Evolutionary conservation across 768 basidiomycete genomes (phyloP).

Genomic region (Suillus lakei): DNA sequence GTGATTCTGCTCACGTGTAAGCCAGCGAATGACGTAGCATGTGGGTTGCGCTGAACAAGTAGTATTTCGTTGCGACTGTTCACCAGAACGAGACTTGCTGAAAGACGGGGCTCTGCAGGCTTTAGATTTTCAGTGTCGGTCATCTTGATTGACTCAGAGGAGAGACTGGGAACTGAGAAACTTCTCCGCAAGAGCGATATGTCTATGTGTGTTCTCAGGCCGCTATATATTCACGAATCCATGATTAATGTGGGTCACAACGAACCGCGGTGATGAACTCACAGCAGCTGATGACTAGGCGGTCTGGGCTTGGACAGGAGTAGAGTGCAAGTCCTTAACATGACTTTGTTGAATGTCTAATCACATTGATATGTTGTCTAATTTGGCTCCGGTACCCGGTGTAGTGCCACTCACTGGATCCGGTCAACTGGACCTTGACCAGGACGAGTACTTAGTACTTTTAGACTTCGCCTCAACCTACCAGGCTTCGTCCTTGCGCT

Average conservation of each 20-base stretch:
- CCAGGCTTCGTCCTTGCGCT: neutral
- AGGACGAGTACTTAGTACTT: neutral
- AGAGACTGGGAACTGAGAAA: neutral
- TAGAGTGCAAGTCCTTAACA: neutral
- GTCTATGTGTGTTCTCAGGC: neutral
- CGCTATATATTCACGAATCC: neutral
- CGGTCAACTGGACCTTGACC: neutral
- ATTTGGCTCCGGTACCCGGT: neutral
- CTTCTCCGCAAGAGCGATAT: neutral
- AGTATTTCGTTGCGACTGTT: slow-evolving; percentile 71
- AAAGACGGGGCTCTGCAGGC: slow-evolving; percentile 51
- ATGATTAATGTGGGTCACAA: neutral
- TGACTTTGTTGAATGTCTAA: neutral
- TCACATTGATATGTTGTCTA: neutral
- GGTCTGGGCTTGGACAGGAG: neutral
- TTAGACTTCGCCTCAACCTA: neutral
- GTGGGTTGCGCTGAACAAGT: slow-evolving; percentile 71
- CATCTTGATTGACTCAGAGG: neutral
- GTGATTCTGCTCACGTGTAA: slow-evolving; percentile 54
- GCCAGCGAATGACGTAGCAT: slow-evolving; percentile 66
- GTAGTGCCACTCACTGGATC: neutral
- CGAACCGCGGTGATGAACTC: neutral
- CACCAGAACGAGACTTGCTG: slow-evolving; percentile 69
- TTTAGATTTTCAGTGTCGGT: neutral
- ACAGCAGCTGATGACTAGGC: neutral